A percentile compares a stretch with the other conserved stretches of the same genome.
These are phyloP conservation scores for Pleurotus djamor DNA, from an alignment of 768 basidiomycete species.

Conservation along the genomic window DNA sequence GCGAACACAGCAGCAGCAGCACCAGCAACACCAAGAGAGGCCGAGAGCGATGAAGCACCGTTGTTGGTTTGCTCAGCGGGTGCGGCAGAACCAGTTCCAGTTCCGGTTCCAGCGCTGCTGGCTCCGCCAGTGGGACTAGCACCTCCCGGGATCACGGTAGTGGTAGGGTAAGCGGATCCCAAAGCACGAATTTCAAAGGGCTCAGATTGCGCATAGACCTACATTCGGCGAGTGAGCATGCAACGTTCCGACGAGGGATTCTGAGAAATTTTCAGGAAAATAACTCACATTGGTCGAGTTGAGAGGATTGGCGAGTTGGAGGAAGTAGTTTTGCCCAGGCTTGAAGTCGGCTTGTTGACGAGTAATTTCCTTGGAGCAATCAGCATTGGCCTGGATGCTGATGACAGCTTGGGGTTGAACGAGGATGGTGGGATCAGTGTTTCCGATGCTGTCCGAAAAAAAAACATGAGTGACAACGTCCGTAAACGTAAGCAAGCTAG, in stretches of 20 bases:
- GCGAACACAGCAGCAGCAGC: slow-evolving; percentile 11
- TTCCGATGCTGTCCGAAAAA: slow-evolving; percentile 35
- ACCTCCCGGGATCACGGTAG: slow-evolving; percentile 28
- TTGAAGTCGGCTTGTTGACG: slow-evolving; percentile 38
- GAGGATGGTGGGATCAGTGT: slow-evolving; percentile 38
- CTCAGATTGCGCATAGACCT: slow-evolving; percentile 57
- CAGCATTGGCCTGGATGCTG: slow-evolving; percentile 48
- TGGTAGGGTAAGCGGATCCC: slow-evolving; percentile 50
- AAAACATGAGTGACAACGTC: not conserved
- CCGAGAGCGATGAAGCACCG: slow-evolving; percentile 8
- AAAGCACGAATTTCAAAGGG: slow-evolving; percentile 60
- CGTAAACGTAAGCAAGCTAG: not conserved
- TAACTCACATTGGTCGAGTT: slow-evolving; percentile 53
- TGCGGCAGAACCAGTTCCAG: slow-evolving; percentile 15
- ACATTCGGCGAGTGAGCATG: not conserved
- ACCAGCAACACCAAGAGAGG: slow-evolving; percentile 5
- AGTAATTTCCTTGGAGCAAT: slow-evolving; percentile 56
- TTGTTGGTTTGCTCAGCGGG: slow-evolving; percentile 5
- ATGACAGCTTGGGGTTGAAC: slow-evolving; percentile 42
- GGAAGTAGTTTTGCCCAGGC: slow-evolving; percentile 43
- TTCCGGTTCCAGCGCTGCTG: slow-evolving; percentile 20
- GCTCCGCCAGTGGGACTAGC: slow-evolving; percentile 11
- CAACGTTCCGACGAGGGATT: not conserved
- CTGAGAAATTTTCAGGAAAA: not conserved
- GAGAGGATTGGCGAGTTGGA: slow-evolving; percentile 46